Evolutionary conservation across 2,329 filamentous ascomycete genomes (phyloP).

Genomic region (Verticillium tricorpus): DNA sequence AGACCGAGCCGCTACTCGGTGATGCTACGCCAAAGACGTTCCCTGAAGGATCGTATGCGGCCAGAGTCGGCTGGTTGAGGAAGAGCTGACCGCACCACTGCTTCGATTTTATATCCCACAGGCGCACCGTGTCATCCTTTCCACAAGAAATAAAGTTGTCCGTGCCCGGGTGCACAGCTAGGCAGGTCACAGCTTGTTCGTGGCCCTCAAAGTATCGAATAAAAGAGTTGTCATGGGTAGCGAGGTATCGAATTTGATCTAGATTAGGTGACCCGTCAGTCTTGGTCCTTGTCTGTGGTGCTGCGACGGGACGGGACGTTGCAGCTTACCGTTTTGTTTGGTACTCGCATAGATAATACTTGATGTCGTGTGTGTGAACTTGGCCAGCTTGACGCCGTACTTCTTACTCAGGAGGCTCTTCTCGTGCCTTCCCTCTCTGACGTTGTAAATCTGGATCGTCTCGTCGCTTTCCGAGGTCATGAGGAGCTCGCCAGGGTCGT

Average conservation of each 20-base stretch:
- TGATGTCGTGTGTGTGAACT: constrained; percentile 87
- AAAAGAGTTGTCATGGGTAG: constrained; percentile 92
- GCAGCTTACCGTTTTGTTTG: constrained; percentile 71
- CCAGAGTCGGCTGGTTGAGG: constrained; percentile 74
- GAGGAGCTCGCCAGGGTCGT: constrained; percentile 88
- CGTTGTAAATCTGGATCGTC: constrained; percentile 91
- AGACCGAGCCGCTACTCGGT: constrained; percentile 69
- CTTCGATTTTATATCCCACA: constrained; percentile 84
- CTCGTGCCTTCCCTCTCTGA: constrained; percentile 82
- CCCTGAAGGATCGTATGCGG: constrained; percentile 88
- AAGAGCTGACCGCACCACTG: constrained; percentile 77
- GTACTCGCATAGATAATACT: constrained; percentile 95
- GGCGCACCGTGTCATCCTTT: constrained; percentile 81
- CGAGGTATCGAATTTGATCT: constrained; percentile 67
- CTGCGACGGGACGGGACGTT: neutral
- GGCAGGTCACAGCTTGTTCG: constrained; percentile 74
- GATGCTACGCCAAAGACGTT: constrained; percentile 88
- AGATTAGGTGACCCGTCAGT: neutral
- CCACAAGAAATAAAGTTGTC: constrained; percentile 93
- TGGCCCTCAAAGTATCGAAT: constrained; percentile 96
- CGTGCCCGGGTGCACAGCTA: constrained; percentile 77
- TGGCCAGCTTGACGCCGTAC: constrained; percentile 89
- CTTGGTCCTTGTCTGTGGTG: neutral
- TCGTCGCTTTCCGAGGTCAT: constrained; percentile 92
- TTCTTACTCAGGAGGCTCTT: constrained; percentile 94